Conservation (phyloP, 148 eudicot species). For the Persicaria maculosa region DNA sequence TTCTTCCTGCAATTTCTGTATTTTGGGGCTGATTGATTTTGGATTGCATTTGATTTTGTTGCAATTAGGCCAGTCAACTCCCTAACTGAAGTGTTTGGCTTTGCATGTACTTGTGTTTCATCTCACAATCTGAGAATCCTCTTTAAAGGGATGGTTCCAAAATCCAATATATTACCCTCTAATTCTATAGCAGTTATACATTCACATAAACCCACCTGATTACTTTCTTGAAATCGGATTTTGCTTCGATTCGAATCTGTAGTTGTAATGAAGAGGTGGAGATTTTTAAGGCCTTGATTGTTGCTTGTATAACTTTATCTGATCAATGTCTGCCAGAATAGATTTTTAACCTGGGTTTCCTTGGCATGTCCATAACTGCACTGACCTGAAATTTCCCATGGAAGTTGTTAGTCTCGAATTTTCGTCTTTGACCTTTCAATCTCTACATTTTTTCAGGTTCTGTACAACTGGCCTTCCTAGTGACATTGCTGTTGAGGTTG, state of each 20-base stretch:
- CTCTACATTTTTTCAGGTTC: constrained; percentile 47
- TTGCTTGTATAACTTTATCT: too few relatives aligned
- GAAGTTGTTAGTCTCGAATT: not conserved
- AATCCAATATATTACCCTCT: not conserved
- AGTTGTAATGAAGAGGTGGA: not conserved
- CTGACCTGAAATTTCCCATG: not conserved
- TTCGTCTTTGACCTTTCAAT: not conserved
- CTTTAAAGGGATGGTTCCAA: not conserved
- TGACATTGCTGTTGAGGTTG: constrained; percentile 76
- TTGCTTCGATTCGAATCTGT: not conserved
- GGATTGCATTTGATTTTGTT: not conserved
- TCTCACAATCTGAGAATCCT: not conserved
- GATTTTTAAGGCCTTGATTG: not conserved
- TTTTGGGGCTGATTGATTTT: constrained; percentile 1
- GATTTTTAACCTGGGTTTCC: not conserved
- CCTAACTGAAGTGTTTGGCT: not conserved
- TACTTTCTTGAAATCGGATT: not conserved
- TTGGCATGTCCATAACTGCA: not conserved
- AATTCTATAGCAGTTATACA: too few relatives aligned
- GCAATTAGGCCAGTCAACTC: not conserved
- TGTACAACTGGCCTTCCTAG: constrained; percentile 93
- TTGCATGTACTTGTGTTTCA: not conserved
- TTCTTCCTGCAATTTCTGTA: not conserved
- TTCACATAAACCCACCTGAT: too few relatives aligned
- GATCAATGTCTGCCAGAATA: too few relatives aligned